Evolutionary conservation across 2,329 filamentous ascomycete species (phyloP), one percentile per base, ranked within the genome.

Genomic region (Endothia cerciana): DNA sequence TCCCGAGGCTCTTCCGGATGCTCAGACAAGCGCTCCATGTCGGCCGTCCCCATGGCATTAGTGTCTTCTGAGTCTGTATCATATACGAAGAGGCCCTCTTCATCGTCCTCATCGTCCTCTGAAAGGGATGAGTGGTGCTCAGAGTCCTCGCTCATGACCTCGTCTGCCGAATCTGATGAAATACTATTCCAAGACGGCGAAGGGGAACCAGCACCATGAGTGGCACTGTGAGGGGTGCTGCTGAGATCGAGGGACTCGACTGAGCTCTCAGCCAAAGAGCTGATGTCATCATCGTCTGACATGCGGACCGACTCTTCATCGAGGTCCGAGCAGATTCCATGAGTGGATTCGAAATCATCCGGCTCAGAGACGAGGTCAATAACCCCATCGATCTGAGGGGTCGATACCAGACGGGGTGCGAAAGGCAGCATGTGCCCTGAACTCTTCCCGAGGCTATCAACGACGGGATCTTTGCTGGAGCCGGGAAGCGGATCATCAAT

Each of bases 141-240:
- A 36, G 25, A 56, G 3, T 61, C 57, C 41, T 55, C 51, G 33
- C 59, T 60, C 30, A 41, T 45, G 17, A 58, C n/a, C 4, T 68
- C 64, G 36, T 47, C 62, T 28, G 41, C 17, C 10, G 63, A 55
- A 22, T 65, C 55, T 38, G 60, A 57, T 25, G 60, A 58, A 13
- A 65, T 51, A 33, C 58, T 62, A 62, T 65, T 65, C 57, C 58
- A 65, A 45, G 65, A 65, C 11, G 62, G 61, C 30, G 64, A 63
- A 8, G 55, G 64, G 28, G 64, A 63, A 38, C 56, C 43, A 45
- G 8, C 38, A 15, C 30, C 65, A 64, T 61, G 19, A 19, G 49
- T 45, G 55, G 40, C 36, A 28, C 2, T 45, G 28, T 38, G 43
- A 36, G 40, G 28, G 22, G 22, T 38, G 25, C 41, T 43, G 33